These are phyloP conservation scores for Amanita inopinata DNA, from an alignment of 768 basidiomycete species.

Conservation along the genomic window DNA sequence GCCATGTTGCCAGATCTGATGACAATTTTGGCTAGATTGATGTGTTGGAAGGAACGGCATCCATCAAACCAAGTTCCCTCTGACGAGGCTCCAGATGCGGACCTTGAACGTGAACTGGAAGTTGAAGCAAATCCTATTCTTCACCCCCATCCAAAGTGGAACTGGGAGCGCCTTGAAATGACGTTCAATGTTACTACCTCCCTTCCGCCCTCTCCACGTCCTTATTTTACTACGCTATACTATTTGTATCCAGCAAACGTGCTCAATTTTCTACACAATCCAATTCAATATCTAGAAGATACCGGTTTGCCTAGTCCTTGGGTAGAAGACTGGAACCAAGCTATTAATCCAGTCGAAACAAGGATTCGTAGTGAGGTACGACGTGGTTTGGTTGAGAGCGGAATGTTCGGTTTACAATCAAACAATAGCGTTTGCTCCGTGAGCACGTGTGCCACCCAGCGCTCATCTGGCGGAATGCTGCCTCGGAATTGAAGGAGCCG, in stretches of 20 bases:
- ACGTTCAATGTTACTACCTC: constrained; percentile 46
- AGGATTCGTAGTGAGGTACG: constrained; percentile 62
- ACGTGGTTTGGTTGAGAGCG: background rate
- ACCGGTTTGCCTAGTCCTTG: constrained; percentile 48
- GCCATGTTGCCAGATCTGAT: constrained; percentile 54
- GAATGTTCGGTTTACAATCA: constrained; percentile 8
- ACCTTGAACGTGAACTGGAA: constrained; percentile 31
- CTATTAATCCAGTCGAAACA: constrained; percentile 59
- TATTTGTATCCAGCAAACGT: constrained; percentile 89
- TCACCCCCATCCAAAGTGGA: constrained; percentile 41
- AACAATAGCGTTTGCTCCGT: constrained; percentile 50
- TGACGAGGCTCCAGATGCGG: constrained; percentile 22
- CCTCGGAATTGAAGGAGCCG: constrained; percentile 50
- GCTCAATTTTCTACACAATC: constrained; percentile 65
- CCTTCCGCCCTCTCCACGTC: constrained; percentile 47
- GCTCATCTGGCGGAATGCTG: constrained; percentile 56
- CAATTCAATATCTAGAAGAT: constrained; percentile 51
- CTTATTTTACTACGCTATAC: constrained; percentile 73
- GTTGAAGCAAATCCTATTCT: constrained; percentile 28
- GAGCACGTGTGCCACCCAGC: constrained; percentile 67
- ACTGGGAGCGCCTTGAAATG: constrained; percentile 60
- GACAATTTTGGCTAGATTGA: constrained; percentile 54
- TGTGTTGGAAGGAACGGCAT: constrained; percentile 64
- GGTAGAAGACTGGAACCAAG: constrained; percentile 59
- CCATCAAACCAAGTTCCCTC: constrained; percentile 20